Percentiles rank a stretch among this genome's conserved stretches.
These are phyloP conservation scores for Phytopythium oedochilum DNA, from an alignment of 352 stramenopile species.

Conservation along the genomic window DNA sequence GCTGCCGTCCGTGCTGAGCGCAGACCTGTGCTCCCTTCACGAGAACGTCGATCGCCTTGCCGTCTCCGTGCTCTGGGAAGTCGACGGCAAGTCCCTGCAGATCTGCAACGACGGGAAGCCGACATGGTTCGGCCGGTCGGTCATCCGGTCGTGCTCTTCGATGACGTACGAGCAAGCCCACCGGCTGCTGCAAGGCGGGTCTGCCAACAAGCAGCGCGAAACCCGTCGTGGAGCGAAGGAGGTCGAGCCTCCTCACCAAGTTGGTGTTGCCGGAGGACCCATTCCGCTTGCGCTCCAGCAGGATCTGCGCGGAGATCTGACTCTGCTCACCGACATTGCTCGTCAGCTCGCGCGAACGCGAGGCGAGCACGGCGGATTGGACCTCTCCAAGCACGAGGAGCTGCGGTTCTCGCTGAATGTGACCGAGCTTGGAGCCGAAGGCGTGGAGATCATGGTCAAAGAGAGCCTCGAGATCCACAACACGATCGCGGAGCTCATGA, in stretches of 20 bases:
- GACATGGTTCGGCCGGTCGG: slow-evolving; percentile 89
- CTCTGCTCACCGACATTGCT: slow-evolving; percentile 59
- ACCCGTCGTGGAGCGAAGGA: slow-evolving; percentile 3
- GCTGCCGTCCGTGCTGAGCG: slow-evolving; percentile 87
- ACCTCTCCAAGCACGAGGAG: slow-evolving; percentile 81
- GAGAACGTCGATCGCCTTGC: slow-evolving; percentile 85
- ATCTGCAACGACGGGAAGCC: slow-evolving; percentile 34
- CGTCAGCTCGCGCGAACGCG: slow-evolving; percentile 51
- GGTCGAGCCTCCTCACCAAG: slow-evolving; percentile 6
- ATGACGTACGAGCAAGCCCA: slow-evolving; percentile 88
- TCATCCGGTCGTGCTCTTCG: slow-evolving; percentile 94
- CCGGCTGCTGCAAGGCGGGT: slow-evolving; percentile 57
- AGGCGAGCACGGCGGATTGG: slow-evolving; percentile 61
- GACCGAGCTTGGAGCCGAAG: slow-evolving; percentile 58
- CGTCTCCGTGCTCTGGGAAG: slow-evolving; percentile 90
- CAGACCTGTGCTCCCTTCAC: slow-evolving; percentile 91
- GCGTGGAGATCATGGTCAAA: slow-evolving; percentile 86
- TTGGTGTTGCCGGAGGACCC: slow-evolving; percentile 62
- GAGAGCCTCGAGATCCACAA: slow-evolving; percentile 91
- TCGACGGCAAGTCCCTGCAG: slow-evolving; percentile 65
- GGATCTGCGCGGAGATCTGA: slow-evolving; percentile 48
- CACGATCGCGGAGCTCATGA: slow-evolving; percentile 94
- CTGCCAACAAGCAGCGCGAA: slow-evolving; percentile 30
- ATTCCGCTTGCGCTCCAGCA: slow-evolving; percentile 53
- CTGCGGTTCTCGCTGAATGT: slow-evolving; percentile 83